A percentile compares a stretch with the other conserved stretches of the same genome.
Evolutionary conservation across 345 rosid species (phyloP).

Genomic region (Aurinia saxatilis): DNA sequence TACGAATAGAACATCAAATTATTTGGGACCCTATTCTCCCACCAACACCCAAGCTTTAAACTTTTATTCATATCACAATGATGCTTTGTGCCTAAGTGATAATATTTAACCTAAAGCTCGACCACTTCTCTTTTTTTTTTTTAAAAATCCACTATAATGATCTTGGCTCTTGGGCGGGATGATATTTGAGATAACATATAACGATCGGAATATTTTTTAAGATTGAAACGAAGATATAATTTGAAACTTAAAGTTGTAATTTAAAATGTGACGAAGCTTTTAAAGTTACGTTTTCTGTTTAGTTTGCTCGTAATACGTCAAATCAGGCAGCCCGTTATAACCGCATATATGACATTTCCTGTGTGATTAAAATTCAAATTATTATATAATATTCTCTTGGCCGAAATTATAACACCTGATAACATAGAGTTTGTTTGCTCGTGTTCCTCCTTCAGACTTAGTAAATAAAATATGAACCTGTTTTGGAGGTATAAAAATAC

Average conservation of each 20-base stretch:
- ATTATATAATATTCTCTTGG: neutral
- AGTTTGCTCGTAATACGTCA: neutral
- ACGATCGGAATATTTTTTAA: neutral
- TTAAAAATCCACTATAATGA: neutral
- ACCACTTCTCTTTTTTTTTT: neutral
- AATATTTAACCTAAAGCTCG: neutral
- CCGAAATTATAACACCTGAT: too few relatives aligned
- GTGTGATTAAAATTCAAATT: neutral
- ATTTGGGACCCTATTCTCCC: conserved; percentile 18
- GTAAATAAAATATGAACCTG: too few relatives aligned
- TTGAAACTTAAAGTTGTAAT: neutral
- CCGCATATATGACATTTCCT: neutral
- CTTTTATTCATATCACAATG: neutral
- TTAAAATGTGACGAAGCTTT: neutral
- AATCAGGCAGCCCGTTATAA: neutral
- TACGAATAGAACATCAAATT: neutral
- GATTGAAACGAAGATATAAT: neutral
- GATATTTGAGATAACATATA: neutral
- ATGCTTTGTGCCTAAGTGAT: conserved; percentile 2
- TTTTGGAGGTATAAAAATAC: too few relatives aligned
- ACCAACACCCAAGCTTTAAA: conserved; percentile 1
- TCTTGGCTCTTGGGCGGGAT: conserved; percentile 4
- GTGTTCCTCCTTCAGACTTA: too few relatives aligned
- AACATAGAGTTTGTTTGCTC: too few relatives aligned
- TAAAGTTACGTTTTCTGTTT: neutral